Percentiles rank a stretch among this genome's conserved stretches.
phyloP scores from a whole-genome alignment of 208 protist species.

The Trypanosoma cruzi region DNA sequence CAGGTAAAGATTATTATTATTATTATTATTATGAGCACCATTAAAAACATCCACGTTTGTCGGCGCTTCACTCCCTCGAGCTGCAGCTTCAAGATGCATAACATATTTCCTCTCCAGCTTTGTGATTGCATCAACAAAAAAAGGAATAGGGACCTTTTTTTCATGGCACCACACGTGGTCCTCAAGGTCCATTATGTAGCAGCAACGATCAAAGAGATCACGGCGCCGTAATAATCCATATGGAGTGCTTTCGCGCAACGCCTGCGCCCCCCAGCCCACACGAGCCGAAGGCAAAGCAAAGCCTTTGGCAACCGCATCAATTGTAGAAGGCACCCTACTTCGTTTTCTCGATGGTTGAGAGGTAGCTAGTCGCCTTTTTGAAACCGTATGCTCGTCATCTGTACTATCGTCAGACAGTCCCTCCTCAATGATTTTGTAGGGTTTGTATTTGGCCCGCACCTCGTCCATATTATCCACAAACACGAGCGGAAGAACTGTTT shows the following conservation, averaged over 20 bases:
- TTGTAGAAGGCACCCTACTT: background rate
- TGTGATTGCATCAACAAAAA: conserved; percentile 56
- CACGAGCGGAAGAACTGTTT: conserved; percentile 61
- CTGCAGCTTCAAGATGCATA: conserved; percentile 33
- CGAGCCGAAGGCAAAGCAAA: conserved; percentile 5
- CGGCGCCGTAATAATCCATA: conserved; percentile 47
- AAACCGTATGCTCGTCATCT: background rate
- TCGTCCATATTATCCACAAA: conserved; percentile 37
- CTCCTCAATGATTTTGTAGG: conserved; percentile 70
- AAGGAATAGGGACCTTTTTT: conserved; percentile 29
- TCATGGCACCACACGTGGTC: conserved; percentile 70
- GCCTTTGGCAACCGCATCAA: background rate
- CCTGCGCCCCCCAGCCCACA: conserved; percentile 36
- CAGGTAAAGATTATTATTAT: conserved; percentile 7
- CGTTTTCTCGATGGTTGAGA: background rate
- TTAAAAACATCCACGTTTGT: background rate
- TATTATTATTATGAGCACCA: conserved; percentile 15
- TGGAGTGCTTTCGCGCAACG: conserved; percentile 32
- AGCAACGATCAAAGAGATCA: conserved; percentile 49
- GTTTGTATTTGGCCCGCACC: conserved; percentile 47
- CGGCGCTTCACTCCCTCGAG: conserved; percentile 9
- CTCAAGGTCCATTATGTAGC: conserved; percentile 65
- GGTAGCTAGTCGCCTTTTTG: background rate
- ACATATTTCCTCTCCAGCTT: conserved; percentile 73
- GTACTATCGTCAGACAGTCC: conserved; percentile 46